Conservation (phyloP, 768 basidiomycete genomes). For the Lepiota subincarnata region DNA sequence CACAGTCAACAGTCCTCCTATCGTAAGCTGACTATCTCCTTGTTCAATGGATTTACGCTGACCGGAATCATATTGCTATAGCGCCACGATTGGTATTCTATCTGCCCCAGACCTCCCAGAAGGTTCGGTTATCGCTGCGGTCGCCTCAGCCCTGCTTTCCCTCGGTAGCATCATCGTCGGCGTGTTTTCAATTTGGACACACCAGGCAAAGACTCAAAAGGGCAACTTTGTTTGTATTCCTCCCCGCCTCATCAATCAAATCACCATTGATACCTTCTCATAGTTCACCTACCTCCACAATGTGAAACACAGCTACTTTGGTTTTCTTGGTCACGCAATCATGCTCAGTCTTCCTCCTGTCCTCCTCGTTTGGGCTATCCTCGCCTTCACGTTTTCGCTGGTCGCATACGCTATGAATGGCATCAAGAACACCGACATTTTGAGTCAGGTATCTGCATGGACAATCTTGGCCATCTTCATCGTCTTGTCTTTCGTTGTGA, state of each 20-base stretch:
- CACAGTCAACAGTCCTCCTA: slow-evolving; percentile 48
- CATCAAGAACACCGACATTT: slow-evolving; percentile 18
- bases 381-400: slow-evolving; percentile 43
- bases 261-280: not conserved
- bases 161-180: slow-evolving; percentile 54
- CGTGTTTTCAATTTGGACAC: slow-evolving; percentile 54
- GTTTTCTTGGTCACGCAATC: slow-evolving; percentile 46
- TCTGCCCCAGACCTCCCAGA: slow-evolving; percentile 38
- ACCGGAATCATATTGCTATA: slow-evolving; percentile 14
- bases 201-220: slow-evolving; percentile 43
- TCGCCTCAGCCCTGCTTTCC: slow-evolving; percentile 44
- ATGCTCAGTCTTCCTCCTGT: slow-evolving; percentile 49
- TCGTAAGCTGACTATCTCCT: slow-evolving; percentile 30
- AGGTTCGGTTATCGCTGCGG: slow-evolving; percentile 32
- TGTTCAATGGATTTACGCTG: not conserved
- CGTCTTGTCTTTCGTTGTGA: slow-evolving; percentile 33
- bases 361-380: slow-evolving; percentile 52
- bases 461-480: slow-evolving; percentile 36
- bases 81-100: slow-evolving; percentile 48
- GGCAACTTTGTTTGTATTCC: slow-evolving; percentile 35
- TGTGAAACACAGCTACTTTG: slow-evolving; percentile 39
- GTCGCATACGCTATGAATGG: slow-evolving; percentile 41
- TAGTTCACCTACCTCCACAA: slow-evolving; percentile 56
- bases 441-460: slow-evolving; percentile 33
- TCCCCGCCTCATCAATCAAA: not conserved